Evolutionary conservation across 2,329 filamentous ascomycete genomes (phyloP), one percentile per base, ranked within the genome.

Genomic region (Calonectria montana): DNA sequence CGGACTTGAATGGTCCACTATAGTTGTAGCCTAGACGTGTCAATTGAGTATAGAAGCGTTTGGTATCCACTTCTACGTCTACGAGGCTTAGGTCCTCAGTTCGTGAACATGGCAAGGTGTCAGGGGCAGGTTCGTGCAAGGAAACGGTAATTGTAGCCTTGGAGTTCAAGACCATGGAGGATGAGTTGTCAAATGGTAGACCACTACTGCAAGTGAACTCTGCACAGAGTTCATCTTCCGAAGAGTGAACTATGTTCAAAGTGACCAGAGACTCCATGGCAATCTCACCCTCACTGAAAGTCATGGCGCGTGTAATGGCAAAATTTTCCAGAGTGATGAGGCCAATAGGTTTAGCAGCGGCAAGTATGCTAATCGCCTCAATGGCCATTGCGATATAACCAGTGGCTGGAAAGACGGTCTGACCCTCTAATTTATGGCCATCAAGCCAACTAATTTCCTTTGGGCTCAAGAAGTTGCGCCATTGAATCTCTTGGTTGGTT

Each of bases 341-440:
- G 1, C 35, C 29, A 1, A 61, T 41, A 23, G 31, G 55, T 7
- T 35, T 39, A 16, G 16, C 55, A 2, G 2, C 31, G 12, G 64
- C 69, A 10, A 77, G 50, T 23, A 73, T 65, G 1, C 70, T 65
- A 1, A 69, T 71, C 9, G 74, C 39, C 37, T 86, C 84, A 2
- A 84, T 74, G 2, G 80, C 83, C 79, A 85, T 84, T 2, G 77
- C 75, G 0, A 84, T 35, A 65, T 84, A 86, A 0, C 76, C 83
- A 10, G 84, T 81, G 1, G 74, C 81, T 0, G 86, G 86, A 29
- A 86, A 86, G 0, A 87, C 76, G 18, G 80, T 75, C 15, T 83
- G 74, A 0, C 78, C 77, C 16, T 83, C 78, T n/a, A 80, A 15
- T 9, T 73, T 66, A 35, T 88, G 86, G 9, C 85, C 81, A 1